phyloP scores from a whole-genome alignment of 257 asterid genomes.

The Datura wrightii region DNA sequence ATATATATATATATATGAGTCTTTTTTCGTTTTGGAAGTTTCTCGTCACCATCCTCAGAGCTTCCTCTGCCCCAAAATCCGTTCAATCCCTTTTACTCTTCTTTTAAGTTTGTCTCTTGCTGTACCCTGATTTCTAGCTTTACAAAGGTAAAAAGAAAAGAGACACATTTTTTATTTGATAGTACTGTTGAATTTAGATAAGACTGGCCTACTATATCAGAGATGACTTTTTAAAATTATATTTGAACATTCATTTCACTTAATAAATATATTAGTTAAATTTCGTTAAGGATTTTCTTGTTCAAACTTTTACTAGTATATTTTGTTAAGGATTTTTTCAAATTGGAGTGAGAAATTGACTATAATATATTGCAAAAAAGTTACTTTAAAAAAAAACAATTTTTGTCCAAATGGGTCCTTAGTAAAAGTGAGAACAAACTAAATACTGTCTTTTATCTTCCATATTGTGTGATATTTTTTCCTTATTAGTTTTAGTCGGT shows the following conservation, averaged over 20 bases:
- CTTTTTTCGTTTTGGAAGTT: slow-evolving; percentile 39
- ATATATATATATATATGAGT: background rate
- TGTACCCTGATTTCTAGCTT: background rate
- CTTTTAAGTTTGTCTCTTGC: slow-evolving; percentile 24
- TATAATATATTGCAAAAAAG: no score
- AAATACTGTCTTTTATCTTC: no score
- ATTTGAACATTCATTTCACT: background rate
- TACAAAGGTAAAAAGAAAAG: background rate
- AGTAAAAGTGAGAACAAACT: no score
- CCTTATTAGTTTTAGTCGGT: no score
- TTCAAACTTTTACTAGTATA: no score
- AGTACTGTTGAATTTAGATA: background rate
- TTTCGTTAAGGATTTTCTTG: background rate
- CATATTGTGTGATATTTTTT: no score
- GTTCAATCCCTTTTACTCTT: slow-evolving; percentile 4
- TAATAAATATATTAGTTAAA: background rate
- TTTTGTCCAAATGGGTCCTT: no score
- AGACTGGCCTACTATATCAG: background rate
- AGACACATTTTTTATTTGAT: background rate
- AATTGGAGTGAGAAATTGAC: no score
- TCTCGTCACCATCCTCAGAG: background rate
- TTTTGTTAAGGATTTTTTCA: no score
- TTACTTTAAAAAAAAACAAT: no score
- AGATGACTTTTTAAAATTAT: background rate
- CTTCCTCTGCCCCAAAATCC: background rate